Evolutionary conservation across 805 yeast species (phyloP).

Genomic region (Cyberlindnera euphorbiiphila): DNA sequence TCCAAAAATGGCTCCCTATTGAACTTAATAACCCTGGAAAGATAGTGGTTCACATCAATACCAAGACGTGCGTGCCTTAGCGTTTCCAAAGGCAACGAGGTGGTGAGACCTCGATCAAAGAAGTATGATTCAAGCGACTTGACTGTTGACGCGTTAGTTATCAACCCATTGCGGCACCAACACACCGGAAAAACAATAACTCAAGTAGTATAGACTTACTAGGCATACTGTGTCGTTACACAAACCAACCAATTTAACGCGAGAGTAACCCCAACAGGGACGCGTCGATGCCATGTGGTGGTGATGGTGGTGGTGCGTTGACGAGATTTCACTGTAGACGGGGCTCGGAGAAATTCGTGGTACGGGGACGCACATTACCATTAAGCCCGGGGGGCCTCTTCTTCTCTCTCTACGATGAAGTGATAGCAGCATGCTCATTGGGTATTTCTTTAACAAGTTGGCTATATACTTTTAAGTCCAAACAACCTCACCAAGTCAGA

Average conservation of each 20-base stretch:
- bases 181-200: no score
- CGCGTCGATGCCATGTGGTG: no score
- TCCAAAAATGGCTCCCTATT: slow-evolving; percentile 66
- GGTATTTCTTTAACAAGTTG: not conserved
- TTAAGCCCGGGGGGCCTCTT: no score
- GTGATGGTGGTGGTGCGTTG: no score
- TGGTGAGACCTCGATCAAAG: slow-evolving; percentile 62
- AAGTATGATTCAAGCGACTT: slow-evolving; percentile 64
- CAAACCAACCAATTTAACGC: no score
- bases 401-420: no score
- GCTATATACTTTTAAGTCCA: slow-evolving; percentile 4
- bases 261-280: no score
- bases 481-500: slow-evolving; percentile 16
- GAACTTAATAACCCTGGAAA: slow-evolving; percentile 54
- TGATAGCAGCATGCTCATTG: no score
- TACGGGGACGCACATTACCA: no score
- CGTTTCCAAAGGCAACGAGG: slow-evolving; percentile 57
- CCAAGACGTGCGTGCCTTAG: slow-evolving; percentile 69
- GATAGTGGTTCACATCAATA: slow-evolving; percentile 78
- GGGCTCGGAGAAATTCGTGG: no score
- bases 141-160: slow-evolving; percentile 28
- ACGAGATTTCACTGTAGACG: no score
- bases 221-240: slow-evolving; percentile 2
- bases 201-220: slow-evolving; percentile 2
- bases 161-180: not conserved